phyloP scores from a whole-genome alignment of 805 yeast genomes.

The Candida montana region DNA sequence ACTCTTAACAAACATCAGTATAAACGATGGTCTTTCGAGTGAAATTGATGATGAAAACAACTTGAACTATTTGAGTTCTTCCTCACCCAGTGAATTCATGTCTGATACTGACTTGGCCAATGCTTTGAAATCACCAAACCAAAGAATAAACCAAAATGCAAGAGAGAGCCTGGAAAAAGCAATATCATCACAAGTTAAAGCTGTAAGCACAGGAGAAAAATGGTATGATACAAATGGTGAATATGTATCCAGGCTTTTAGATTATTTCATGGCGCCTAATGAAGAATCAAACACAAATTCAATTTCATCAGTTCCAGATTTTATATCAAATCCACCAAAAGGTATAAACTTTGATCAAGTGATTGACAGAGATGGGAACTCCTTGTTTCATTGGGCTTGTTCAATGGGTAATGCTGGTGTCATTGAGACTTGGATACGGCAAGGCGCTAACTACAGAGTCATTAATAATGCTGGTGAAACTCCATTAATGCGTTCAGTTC shows the following conservation, averaged over 20 bases:
- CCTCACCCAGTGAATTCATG: conserved; percentile 51
- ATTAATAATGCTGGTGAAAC: conserved; percentile 74
- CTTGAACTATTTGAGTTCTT: conserved; percentile 18
- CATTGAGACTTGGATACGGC: conserved; percentile 66
- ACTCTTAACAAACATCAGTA: conserved; percentile 1
- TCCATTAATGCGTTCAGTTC: conserved; percentile 77
- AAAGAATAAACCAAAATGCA: conserved; percentile 15
- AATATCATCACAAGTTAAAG: conserved; percentile 13
- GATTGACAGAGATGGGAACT: conserved; percentile 91
- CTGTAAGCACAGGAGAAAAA: conserved; percentile 8
- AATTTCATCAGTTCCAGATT: conserved; percentile 48
- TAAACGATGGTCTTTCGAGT: conserved; percentile 22
- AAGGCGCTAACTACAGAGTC: conserved; percentile 65
- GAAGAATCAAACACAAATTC: conserved; percentile 33
- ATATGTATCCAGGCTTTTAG: conserved; percentile 42
- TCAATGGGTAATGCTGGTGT: conserved; percentile 84
- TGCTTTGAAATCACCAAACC: conserved; percentile 31
- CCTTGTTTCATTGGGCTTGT: conserved; percentile 96
- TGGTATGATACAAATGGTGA: conserved; percentile 33
- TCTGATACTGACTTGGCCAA: conserved; percentile 47
- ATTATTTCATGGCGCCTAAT: conserved; percentile 52
- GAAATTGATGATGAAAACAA: conserved; percentile 17
- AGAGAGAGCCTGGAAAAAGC: conserved; percentile 23
- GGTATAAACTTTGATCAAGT: conserved; percentile 68
- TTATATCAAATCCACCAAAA: conserved; percentile 56